These are phyloP conservation scores for Rhodotorula glutinis DNA, from an alignment of 1,284 basidiomycete species.

Conservation along the genomic window DNA sequence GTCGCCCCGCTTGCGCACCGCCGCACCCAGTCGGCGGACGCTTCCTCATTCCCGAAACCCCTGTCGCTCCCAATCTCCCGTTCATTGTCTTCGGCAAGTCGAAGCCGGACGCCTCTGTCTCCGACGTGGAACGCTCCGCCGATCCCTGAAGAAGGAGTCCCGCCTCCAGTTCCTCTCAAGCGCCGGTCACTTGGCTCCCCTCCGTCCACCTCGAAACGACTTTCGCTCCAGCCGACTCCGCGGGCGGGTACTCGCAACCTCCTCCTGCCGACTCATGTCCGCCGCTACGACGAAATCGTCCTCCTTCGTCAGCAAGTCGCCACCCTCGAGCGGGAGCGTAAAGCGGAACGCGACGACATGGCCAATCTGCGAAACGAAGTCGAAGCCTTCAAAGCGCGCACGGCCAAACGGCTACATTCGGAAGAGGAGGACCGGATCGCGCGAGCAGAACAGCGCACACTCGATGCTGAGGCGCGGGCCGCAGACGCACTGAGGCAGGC, in stretches of 20 bases:
- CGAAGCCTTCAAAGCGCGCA: conserved; percentile 17
- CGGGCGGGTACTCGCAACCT: background rate
- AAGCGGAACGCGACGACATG: conserved; percentile 24
- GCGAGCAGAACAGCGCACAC: background rate
- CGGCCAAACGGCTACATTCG: background rate
- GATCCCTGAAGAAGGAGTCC: background rate
- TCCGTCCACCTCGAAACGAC: background rate
- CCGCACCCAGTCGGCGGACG: background rate
- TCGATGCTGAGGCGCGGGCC: background rate
- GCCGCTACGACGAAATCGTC: conserved; percentile 2
- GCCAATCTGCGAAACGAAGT: conserved; percentile 16
- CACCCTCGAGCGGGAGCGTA: conserved; percentile 26
- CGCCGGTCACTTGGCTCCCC: background rate
- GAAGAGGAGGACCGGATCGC: background rate
- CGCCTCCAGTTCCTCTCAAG: conserved; percentile 6
- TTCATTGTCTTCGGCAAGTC: background rate
- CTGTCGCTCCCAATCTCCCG: background rate
- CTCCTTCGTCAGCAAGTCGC: conserved; percentile 26
- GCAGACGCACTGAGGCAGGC: background rate
- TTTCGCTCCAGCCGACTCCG: background rate
- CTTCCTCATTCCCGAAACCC: background rate
- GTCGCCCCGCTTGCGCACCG: too few relatives aligned
- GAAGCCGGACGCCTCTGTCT: background rate
- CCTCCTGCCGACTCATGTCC: background rate
- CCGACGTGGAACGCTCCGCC: background rate